These are phyloP conservation scores for Penicillium psychrofluorescens DNA, from an alignment of 495 filamentous ascomycete species.

Conservation along the genomic window DNA sequence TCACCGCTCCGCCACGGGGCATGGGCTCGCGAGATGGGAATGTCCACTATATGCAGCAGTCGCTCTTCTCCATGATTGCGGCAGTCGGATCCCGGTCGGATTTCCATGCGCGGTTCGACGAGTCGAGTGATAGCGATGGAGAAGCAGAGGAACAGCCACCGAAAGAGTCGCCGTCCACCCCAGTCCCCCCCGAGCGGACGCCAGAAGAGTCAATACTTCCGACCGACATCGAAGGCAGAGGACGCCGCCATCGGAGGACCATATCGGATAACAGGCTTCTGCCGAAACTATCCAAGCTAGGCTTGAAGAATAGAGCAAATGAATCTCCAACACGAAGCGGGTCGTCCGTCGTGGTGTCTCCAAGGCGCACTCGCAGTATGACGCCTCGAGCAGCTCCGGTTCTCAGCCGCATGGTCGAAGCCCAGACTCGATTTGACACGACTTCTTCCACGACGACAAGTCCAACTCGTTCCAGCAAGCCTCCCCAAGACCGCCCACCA, in stretches of 20 bases:
- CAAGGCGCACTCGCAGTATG: conserved; percentile 26
- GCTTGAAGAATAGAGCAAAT: conserved; percentile 23
- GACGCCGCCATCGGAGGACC: conserved; percentile 45
- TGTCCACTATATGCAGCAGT: conserved; percentile 78
- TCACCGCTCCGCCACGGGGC: conserved; percentile 48
- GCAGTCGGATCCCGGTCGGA: conserved; percentile 78
- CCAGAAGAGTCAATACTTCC: neutral
- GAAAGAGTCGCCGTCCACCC: conserved; percentile 3
- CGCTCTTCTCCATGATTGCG: conserved; percentile 87
- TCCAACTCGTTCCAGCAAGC: conserved; percentile 10
- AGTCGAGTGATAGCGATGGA: conserved; percentile 72
- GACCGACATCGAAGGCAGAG: conserved; percentile 17
- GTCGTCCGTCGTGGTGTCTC: conserved; percentile 9
- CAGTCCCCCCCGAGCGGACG: neutral
- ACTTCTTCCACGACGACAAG: conserved; percentile 13
- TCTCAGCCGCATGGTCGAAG: conserved; percentile 77
- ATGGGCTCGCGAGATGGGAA: conserved; percentile 31
- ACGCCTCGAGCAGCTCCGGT: conserved; percentile 57
- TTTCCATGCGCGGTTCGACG: conserved; percentile 75
- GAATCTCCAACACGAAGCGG: conserved; percentile 13
- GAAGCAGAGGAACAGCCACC: conserved; percentile 30
- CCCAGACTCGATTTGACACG: conserved; percentile 57
- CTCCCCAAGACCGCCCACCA: conserved; percentile 15
- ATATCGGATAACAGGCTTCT: conserved; percentile 56
- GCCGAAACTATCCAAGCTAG: conserved; percentile 50